Percentiles rank a stretch among this genome's conserved stretches.
phyloP scores from a whole-genome alignment of 2,329 filamentous ascomycete species.

The Calycina marina region DNA sequence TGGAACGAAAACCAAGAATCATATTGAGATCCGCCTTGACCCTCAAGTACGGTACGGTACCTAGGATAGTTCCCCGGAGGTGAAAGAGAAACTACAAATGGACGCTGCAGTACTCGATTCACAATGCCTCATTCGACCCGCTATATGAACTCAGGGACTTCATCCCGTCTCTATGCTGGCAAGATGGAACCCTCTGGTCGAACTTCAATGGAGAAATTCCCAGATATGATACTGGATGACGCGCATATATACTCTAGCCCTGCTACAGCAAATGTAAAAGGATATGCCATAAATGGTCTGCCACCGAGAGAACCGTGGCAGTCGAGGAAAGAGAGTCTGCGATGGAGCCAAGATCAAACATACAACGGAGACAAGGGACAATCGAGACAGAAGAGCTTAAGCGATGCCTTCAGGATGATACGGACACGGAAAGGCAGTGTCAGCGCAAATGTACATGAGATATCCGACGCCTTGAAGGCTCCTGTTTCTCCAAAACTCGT shows the following conservation, averaged over 20 bases:
- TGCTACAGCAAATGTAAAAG: slow-evolving; percentile 13
- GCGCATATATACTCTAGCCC: slow-evolving; percentile 9
- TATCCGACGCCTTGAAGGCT: slow-evolving; percentile 79
- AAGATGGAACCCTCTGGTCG: slow-evolving; percentile 15
- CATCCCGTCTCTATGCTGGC: slow-evolving; percentile 20
- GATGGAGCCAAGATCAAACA: slow-evolving; percentile 13
- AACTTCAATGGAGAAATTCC: slow-evolving; percentile 40
- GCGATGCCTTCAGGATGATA: slow-evolving; percentile 76
- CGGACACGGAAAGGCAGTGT: slow-evolving; percentile 70
- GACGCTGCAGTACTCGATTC: too few relatives aligned
- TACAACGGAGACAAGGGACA: slow-evolving; percentile 32
- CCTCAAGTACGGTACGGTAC: too few relatives aligned
- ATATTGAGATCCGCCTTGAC: too few relatives aligned
- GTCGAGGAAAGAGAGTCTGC: slow-evolving; percentile 34
- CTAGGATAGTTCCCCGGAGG: too few relatives aligned
- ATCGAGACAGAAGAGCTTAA: slow-evolving; percentile 69
- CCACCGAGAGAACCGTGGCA: slow-evolving; percentile 42
- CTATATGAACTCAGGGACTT: slow-evolving; percentile 22
- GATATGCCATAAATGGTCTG: slow-evolving; percentile 16
- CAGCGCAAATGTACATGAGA: slow-evolving; percentile 83
- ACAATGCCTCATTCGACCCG: slow-evolving; percentile 30
- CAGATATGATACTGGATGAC: slow-evolving; percentile 32
- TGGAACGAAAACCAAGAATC: too few relatives aligned
- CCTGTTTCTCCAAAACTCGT: slow-evolving; percentile 80
- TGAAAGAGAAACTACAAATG: too few relatives aligned